A percentile compares a stretch with the other conserved stretches of the same genome.
Evolutionary conservation across 768 basidiomycete genomes (phyloP).

Genomic region (Boletus subparvulus): DNA sequence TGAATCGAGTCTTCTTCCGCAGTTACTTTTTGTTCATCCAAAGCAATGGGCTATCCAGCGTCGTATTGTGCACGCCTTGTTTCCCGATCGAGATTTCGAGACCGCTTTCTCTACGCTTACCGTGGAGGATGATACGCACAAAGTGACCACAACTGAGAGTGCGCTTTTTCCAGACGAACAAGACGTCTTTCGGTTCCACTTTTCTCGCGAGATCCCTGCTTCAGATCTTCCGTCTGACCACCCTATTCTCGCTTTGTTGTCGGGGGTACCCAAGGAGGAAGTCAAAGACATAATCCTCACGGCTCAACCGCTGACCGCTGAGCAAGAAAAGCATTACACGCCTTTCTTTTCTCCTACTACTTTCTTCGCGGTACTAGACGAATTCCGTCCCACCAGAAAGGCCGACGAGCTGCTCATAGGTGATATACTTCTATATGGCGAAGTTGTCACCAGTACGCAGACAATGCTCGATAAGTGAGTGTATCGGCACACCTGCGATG

Average conservation of each 20-base stretch:
- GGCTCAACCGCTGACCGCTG: slow-evolving; percentile 45
- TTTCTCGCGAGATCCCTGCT: slow-evolving; percentile 30
- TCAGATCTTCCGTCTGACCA: slow-evolving; percentile 23
- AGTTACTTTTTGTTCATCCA: slow-evolving; percentile 30
- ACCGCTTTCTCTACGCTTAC: slow-evolving; percentile 51
- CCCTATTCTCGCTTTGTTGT: slow-evolving; percentile 18
- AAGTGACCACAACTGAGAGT: slow-evolving; percentile 11
- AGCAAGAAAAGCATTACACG: slow-evolving; percentile 42
- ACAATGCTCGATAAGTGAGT: slow-evolving; percentile 90
- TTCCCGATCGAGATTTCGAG: slow-evolving; percentile 19
- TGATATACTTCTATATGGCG: slow-evolving; percentile 80
- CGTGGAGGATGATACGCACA: slow-evolving; percentile 43
- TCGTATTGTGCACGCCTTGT: slow-evolving; percentile 16
- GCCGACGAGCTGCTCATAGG: slow-evolving; percentile 56
- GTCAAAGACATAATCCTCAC: slow-evolving; percentile 57
- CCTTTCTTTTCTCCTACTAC: slow-evolving; percentile 69
- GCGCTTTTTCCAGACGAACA: slow-evolving; percentile 58
- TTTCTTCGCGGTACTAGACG: slow-evolving; percentile 57
- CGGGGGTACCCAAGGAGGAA: slow-evolving; percentile 37
- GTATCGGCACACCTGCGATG: neutral
- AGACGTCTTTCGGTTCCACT: slow-evolving; percentile 68
- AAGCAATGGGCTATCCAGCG: slow-evolving; percentile 19
- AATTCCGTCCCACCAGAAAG: slow-evolving; percentile 23
- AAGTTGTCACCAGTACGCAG: slow-evolving; percentile 92
- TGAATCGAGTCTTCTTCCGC: slow-evolving; percentile 20